Percentiles rank a stretch among this genome's conserved stretches.
Conservation (phyloP, 331 rosid species). For the Saraca asoca region DNA sequence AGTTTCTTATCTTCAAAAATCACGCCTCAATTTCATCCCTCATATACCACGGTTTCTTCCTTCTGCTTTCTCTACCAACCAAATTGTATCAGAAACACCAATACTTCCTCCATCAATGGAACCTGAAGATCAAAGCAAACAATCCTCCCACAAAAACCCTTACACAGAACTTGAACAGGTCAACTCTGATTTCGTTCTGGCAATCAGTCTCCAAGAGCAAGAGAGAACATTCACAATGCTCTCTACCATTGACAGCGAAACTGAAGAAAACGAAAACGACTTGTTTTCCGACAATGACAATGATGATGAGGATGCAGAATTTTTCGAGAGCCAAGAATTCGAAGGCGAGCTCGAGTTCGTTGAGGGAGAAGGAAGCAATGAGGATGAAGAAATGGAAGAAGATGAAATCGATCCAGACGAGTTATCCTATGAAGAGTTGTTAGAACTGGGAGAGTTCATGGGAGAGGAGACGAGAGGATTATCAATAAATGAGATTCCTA, state of each 20-base stretch:
- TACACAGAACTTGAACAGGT: constrained; percentile 58
- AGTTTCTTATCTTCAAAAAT: constrained; percentile 41
- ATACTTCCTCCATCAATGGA: constrained; percentile 49
- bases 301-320: constrained; percentile 40
- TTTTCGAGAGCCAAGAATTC: constrained; percentile 39
- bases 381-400: constrained; percentile 53
- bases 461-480: constrained; percentile 82
- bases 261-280: constrained; percentile 30
- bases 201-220: constrained; percentile 66
- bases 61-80: constrained; percentile 31
- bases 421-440: constrained; percentile 71
- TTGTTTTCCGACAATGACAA: constrained; percentile 24
- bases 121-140: constrained; percentile 43
- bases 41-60: constrained; percentile 32
- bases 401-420: constrained; percentile 68
- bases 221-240: constrained; percentile 48
- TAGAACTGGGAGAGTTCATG: constrained; percentile 72
- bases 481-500: constrained; percentile 54
- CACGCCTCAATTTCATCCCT: constrained; percentile 24
- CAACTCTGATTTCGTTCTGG: constrained; percentile 53
- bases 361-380: constrained; percentile 45
- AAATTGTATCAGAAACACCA: constrained; percentile 2
- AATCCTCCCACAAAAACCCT: constrained; percentile 50
- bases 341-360: constrained; percentile 43
- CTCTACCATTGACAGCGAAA: constrained; percentile 56